Percentiles rank a stretch among this genome's conserved stretches.
Evolutionary conservation across 192 early-diverging fungal species (phyloP).

Genomic region (Allomyces macrogynus): DNA sequence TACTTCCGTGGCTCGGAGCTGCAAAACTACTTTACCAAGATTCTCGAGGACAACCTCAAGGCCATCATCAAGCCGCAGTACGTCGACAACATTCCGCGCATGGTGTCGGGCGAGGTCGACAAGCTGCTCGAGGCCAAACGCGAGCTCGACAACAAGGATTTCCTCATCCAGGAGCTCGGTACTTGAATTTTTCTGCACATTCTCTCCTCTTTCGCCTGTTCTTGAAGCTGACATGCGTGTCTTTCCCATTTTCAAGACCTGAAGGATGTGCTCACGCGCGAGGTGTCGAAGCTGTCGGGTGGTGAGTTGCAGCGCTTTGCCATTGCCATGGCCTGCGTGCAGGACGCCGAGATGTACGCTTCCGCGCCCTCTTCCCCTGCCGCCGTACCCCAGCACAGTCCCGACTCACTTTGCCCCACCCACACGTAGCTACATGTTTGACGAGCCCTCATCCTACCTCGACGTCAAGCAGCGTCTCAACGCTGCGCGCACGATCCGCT

Average conservation of each 20-base stretch:
- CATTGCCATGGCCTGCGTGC: slow-evolving; percentile 65
- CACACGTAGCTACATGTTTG: slow-evolving; percentile 76
- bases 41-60: slow-evolving; percentile 85
- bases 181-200: slow-evolving; percentile 4
- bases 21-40: slow-evolving; percentile 98
- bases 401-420: neutral
- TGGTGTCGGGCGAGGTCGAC: slow-evolving; percentile 56
- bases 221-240: neutral
- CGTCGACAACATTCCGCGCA: slow-evolving; percentile 72
- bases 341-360: slow-evolving; percentile 64
- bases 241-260: slow-evolving; percentile 35
- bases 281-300: slow-evolving; percentile 69
- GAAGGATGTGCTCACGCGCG: slow-evolving; percentile 58
- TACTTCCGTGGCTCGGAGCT: slow-evolving; percentile 91
- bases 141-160: slow-evolving; percentile 48
- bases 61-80: slow-evolving; percentile 93
- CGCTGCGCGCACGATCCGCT: slow-evolving; percentile 78
- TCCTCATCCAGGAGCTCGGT: slow-evolving; percentile 52
- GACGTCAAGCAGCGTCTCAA: slow-evolving; percentile 99
- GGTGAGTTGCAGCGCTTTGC: slow-evolving; percentile 97
- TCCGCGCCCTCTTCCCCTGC: neutral
- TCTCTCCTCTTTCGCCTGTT: neutral
- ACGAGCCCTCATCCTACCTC: slow-evolving; percentile 92
- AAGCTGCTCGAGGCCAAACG: slow-evolving; percentile 46
- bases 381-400: neutral